Evolutionary conservation across 371 early-diverging fungal genomes (phyloP).

Genomic region (Rhizomucor pusillus): DNA sequence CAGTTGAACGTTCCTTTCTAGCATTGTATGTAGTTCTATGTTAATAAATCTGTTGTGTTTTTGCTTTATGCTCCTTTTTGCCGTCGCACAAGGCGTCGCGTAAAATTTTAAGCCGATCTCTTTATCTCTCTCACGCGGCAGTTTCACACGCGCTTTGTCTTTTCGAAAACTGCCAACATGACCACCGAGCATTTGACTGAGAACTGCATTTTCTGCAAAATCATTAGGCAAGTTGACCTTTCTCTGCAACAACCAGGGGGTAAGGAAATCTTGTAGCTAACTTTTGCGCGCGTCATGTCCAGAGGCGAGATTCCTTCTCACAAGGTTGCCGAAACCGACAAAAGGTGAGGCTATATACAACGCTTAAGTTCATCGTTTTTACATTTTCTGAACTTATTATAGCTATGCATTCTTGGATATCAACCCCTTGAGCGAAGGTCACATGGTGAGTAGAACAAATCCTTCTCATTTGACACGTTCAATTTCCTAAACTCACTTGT

Average conservation of each 20-base stretch:
- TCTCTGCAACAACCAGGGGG: neutral
- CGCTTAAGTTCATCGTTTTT: conserved; percentile 14
- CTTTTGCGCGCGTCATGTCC: neutral
- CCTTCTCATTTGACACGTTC: conserved; percentile 10
- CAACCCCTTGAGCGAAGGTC: conserved; percentile 77
- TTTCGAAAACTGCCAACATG: neutral
- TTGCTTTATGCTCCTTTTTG: too few relatives aligned
- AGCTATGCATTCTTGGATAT: conserved; percentile 77
- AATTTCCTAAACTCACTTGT: neutral
- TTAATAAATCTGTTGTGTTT: too few relatives aligned
- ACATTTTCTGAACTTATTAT: conserved; percentile 2
- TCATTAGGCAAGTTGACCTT: conserved; percentile 51
- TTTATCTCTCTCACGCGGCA: too few relatives aligned
- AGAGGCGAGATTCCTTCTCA: conserved; percentile 83
- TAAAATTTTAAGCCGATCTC: too few relatives aligned
- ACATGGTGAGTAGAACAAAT: conserved; percentile 57
- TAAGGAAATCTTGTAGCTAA: neutral
- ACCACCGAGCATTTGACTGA: conserved; percentile 25
- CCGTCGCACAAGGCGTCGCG: too few relatives aligned
- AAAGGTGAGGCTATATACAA: conserved; percentile 43
- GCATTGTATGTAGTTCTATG: too few relatives aligned
- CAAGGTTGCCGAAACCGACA: conserved; percentile 80
- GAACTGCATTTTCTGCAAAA: conserved; percentile 90
- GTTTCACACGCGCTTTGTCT: neutral
- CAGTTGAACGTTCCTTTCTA: too few relatives aligned